phyloP scores from a whole-genome alignment of 1,284 basidiomycete species.

The Athelia psychrophila region DNA sequence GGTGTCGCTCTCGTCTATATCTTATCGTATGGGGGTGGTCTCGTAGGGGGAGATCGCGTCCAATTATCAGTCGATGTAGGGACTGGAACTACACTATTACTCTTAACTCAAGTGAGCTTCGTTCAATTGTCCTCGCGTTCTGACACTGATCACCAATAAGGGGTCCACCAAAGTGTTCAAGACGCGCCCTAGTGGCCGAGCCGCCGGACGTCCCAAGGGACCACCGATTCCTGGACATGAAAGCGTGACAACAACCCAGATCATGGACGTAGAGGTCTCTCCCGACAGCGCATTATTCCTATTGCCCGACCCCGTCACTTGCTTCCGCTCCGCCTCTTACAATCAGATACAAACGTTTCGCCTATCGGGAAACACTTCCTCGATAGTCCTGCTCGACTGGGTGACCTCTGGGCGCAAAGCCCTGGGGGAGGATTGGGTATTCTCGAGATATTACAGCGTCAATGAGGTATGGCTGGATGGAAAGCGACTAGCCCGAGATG shows the following conservation, averaged over 20 bases:
- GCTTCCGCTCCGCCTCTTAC: conserved; percentile 82
- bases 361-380: conserved; percentile 56
- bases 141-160: conserved; percentile 32
- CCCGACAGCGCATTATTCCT: conserved; percentile 63
- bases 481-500: conserved; percentile 69
- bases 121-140: conserved; percentile 3
- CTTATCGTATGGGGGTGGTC: conserved; percentile 89
- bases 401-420: conserved; percentile 81
- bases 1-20: conserved; percentile 75
- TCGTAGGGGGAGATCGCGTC: conserved; percentile 86
- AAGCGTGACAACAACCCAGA: conserved; percentile 40
- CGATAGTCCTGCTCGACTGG: conserved; percentile 84
- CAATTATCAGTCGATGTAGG: conserved; percentile 65
- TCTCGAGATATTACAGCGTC: conserved; percentile 79
- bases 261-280: conserved; percentile 54
- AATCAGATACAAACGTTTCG: conserved; percentile 76
- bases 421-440: conserved; percentile 86
- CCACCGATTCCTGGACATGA: conserved; percentile 18
- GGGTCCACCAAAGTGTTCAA: conserved; percentile 96
- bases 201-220: conserved; percentile 24
- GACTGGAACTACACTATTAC: conserved; percentile 50
- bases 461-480: conserved; percentile 81
- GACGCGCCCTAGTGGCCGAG: conserved; percentile 50
- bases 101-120: conserved; percentile 76
- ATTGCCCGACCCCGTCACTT: conserved; percentile 92